Percentiles rank a stretch among this genome's conserved stretches.
These are phyloP conservation scores for Eucalyptus paniculata DNA, from an alignment of 345 rosid genomes.

Conservation along the genomic window DNA sequence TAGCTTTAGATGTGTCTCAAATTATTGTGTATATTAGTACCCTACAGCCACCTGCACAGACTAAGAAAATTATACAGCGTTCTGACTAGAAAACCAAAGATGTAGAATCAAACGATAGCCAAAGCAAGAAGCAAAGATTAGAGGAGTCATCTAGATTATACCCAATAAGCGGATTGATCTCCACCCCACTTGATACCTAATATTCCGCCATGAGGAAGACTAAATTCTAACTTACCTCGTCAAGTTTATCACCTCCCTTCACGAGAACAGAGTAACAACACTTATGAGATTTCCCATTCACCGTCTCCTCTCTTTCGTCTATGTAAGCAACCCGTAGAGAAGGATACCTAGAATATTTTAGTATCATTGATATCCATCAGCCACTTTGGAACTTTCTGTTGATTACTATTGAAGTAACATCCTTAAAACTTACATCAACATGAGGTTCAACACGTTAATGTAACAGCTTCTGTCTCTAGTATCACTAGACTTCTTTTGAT, in stretches of 20 bases:
- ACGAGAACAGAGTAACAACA: conserved; percentile 77
- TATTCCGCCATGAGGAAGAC: not conserved
- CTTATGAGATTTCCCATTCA: conserved; percentile 36
- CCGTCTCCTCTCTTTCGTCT: conserved; percentile 61
- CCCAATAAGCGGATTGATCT: not conserved
- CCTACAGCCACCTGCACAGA: not conserved
- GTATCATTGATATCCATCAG: not conserved
- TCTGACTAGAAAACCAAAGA: not conserved
- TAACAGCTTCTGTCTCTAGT: conserved; percentile 46
- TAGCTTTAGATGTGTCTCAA: not conserved
- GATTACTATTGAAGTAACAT: not conserved
- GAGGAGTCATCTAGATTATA: not conserved
- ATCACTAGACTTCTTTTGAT: conserved; percentile 67
- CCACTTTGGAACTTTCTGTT: not conserved
- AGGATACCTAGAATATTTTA: conserved; percentile 45
- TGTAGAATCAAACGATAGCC: not conserved
- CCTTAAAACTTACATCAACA: conserved; percentile 58
- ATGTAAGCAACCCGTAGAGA: conserved; percentile 92
- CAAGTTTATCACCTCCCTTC: conserved; percentile 67
- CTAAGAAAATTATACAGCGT: not conserved
- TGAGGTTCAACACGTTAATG: conserved; percentile 70
- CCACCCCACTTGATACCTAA: not conserved
- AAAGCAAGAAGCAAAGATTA: not conserved
- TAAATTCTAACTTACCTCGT: conserved; percentile 43
- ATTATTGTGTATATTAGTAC: not conserved